A percentile compares a stretch with the other conserved stretches of the same genome.
Conservation (phyloP, 1,284 basidiomycete species). For the Marasmius tenuissimus region DNA sequence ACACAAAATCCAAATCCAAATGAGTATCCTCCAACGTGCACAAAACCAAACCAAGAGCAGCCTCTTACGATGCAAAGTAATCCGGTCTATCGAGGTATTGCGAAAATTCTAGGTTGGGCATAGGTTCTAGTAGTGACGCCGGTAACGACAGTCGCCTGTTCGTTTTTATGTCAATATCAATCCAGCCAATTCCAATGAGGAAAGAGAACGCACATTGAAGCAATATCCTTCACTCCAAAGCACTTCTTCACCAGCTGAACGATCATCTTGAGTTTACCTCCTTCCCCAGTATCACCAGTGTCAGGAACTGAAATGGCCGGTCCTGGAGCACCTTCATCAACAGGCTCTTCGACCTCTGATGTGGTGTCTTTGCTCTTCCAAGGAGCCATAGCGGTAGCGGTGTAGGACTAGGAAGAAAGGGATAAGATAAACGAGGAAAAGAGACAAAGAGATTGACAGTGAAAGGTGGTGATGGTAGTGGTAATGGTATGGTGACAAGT, state of each 20-base stretch:
- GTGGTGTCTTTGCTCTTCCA: not conserved
- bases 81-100: conserved; percentile 94
- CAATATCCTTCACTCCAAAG: conserved; percentile 88
- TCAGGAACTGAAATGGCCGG: conserved; percentile 75
- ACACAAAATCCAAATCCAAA: conserved; percentile 4
- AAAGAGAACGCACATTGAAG: conserved; percentile 69
- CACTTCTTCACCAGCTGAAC: conserved; percentile 85
- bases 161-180: not conserved
- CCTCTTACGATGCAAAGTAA: conserved; percentile 76
- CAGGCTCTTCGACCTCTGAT: conserved; percentile 6
- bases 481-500: not conserved
- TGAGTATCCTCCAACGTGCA: not conserved
- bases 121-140: conserved; percentile 86
- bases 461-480: not conserved
- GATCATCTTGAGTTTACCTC: conserved; percentile 90
- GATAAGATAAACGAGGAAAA: not conserved
- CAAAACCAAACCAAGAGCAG: not conserved
- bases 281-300: conserved; percentile 72
- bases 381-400: not conserved
- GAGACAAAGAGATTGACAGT: not conserved
- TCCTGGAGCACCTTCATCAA: conserved; percentile 58
- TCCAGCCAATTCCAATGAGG: not conserved
- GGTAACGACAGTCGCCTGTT: conserved; percentile 84
- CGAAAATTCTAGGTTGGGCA: conserved; percentile 95
- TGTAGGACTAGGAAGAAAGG: not conserved